Percentiles rank a stretch among this genome's conserved stretches.
Conservation (phyloP, 2,329 filamentous ascomycete genomes). For the Cyphellophora europaea region DNA sequence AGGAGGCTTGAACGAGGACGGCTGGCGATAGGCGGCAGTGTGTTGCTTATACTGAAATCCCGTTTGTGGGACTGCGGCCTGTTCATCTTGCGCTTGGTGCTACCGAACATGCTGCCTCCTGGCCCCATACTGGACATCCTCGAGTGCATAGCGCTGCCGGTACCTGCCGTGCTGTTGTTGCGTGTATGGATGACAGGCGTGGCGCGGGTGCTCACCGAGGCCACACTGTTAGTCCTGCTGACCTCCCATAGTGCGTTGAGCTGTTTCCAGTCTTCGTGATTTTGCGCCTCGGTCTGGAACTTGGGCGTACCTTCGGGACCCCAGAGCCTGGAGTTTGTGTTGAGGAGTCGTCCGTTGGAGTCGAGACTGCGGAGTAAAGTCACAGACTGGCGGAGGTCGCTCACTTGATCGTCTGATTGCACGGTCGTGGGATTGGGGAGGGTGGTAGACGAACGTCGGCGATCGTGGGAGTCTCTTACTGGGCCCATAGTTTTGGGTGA, state of each 20-base stretch:
- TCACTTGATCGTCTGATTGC: conserved; percentile 21
- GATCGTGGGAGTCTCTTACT: too few relatives aligned
- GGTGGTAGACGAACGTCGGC: too few relatives aligned
- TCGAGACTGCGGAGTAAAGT: conserved; percentile 21
- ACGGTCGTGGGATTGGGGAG: too few relatives aligned
- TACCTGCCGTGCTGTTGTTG: background rate
- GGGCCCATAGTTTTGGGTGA: too few relatives aligned
- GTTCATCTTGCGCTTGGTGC: background rate
- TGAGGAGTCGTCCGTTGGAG: conserved; percentile 12
- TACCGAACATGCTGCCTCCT: too few relatives aligned
- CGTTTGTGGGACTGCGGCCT: background rate
- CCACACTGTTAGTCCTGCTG: background rate
- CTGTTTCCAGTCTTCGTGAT: conserved; percentile 5
- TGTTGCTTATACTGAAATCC: too few relatives aligned
- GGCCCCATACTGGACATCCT: conserved; percentile 1
- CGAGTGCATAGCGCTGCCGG: background rate
- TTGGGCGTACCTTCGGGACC: conserved; percentile 2
- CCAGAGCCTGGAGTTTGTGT: conserved; percentile 4
- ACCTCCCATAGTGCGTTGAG: conserved; percentile 1
- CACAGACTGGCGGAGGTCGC: conserved; percentile 24
- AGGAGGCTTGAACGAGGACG: background rate
- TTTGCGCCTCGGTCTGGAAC: conserved; percentile 7
- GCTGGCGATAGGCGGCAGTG: background rate
- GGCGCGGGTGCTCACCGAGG: background rate
- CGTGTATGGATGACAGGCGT: background rate